These are phyloP conservation scores for Rasamsonia emersonii DNA, from an alignment of 2,329 filamentous ascomycete species.

Conservation along the genomic window DNA sequence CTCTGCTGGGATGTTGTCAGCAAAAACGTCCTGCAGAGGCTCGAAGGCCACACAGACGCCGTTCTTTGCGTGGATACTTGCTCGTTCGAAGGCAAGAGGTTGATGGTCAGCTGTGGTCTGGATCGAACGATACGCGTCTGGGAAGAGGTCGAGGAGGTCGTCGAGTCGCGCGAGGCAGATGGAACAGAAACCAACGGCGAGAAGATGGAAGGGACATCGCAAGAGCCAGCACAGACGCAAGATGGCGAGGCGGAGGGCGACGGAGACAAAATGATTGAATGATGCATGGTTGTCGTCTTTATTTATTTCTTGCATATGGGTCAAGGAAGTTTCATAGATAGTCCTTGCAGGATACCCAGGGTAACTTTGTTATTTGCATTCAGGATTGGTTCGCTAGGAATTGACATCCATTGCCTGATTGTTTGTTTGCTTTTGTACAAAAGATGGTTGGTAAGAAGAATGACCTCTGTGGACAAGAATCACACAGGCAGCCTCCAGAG, in stretches of 20 bases:
- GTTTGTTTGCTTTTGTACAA: too few relatives aligned
- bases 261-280: conserved; percentile 5
- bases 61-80: conserved; percentile 55
- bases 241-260: conserved; percentile 1
- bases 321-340: too few relatives aligned
- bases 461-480: too few relatives aligned
- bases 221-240: conserved; percentile 1
- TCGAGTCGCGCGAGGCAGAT: conserved; percentile 2
- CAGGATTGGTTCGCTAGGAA: too few relatives aligned
- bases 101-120: conserved; percentile 54
- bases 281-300: conserved; percentile 2
- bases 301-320: conserved; percentile 1
- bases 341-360: too few relatives aligned
- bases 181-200: conserved; percentile 2
- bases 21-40: conserved; percentile 69
- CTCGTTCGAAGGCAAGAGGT: conserved; percentile 36
- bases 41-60: conserved; percentile 49
- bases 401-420: too few relatives aligned
- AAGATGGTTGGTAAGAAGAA: too few relatives aligned
- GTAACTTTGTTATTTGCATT: too few relatives aligned
- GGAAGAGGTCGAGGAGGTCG: conserved; percentile 34
- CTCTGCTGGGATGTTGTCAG: conserved; percentile 84
- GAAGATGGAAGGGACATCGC: conserved; percentile 2
- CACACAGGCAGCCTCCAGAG: too few relatives aligned
- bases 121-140: conserved; percentile 57